Evolutionary conservation across 768 basidiomycete genomes (phyloP).

Genomic region (Russula dissimulans): DNA sequence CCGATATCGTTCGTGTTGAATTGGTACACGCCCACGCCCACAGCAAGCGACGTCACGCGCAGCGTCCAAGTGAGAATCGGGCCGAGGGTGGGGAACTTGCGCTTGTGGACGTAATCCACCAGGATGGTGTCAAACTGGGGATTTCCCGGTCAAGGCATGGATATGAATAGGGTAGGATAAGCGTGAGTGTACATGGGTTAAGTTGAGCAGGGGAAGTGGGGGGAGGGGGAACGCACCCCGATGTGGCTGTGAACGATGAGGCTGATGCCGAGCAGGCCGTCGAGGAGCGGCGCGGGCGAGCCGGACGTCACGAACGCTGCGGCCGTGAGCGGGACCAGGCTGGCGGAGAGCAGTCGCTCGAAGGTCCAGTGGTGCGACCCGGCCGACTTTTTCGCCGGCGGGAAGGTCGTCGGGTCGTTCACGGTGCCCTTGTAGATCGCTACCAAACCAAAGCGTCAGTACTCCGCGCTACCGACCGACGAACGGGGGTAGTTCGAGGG

Average conservation of each 20-base stretch:
- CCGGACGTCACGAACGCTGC: slow-evolving; percentile 77
- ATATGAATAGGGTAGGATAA: too few relatives aligned
- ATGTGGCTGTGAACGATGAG: slow-evolving; percentile 95
- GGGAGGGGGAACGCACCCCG: slow-evolving; percentile 49
- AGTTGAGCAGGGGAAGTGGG: not conserved
- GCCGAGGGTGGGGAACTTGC: slow-evolving; percentile 87
- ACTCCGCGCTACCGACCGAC: too few relatives aligned
- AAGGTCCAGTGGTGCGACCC: slow-evolving; percentile 93
- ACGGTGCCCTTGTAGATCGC: slow-evolving; percentile 87
- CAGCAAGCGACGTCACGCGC: slow-evolving; percentile 66
- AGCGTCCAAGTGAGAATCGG: slow-evolving; percentile 64
- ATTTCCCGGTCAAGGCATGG: not conserved
- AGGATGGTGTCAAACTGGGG: slow-evolving; percentile 63
- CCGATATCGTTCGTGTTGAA: slow-evolving; percentile 99
- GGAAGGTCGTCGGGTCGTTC: slow-evolving; percentile 91
- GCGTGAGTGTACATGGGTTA: too few relatives aligned
- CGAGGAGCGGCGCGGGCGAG: slow-evolving; percentile 72
- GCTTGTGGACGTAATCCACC: slow-evolving; percentile 85
- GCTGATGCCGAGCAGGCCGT: slow-evolving; percentile 79
- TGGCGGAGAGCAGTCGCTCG: slow-evolving; percentile 83
- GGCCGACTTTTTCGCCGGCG: slow-evolving; percentile 66
- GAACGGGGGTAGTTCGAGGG: too few relatives aligned
- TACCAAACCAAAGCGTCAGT: slow-evolving; percentile 22
- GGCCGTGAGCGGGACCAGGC: slow-evolving; percentile 80
- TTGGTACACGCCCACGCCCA: slow-evolving; percentile 87